Evolutionary conservation across 2,329 filamentous ascomycete species (phyloP).

Genomic region (Paraphaeosphaeria sporulosa): DNA sequence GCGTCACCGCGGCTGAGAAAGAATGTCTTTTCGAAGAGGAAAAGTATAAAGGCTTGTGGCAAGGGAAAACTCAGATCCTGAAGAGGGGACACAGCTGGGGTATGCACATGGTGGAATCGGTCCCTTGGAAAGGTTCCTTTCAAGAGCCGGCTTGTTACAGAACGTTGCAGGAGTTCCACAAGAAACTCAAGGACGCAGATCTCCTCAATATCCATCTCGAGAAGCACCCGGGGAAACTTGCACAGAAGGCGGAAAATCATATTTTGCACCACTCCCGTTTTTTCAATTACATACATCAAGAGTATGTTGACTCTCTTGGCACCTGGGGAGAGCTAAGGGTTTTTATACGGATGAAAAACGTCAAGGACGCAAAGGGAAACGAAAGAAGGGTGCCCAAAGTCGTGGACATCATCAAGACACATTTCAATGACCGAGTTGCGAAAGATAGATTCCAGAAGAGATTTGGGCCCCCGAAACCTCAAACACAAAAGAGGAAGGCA

Average conservation of each 20-base stretch:
- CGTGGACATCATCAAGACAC: background rate
- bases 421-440: background rate
- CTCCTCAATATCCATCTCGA: no score
- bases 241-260: background rate
- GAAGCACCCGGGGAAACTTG: background rate
- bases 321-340: background rate
- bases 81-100: conserved; percentile 1
- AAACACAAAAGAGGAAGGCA: no score
- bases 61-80: background rate
- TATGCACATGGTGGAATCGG: background rate
- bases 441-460: background rate
- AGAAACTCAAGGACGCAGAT: background rate
- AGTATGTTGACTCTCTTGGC: background rate
- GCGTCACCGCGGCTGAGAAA: background rate
- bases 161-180: background rate
- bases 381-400: background rate
- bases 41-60: background rate
- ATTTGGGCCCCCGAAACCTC: no score
- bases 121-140: background rate
- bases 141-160: background rate
- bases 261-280: background rate
- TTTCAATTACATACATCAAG: conserved; percentile 5
- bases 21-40: background rate
- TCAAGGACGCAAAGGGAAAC: background rate
- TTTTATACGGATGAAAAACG: background rate